Evolutionary conservation across 805 yeast genomes (phyloP).

Genomic region (Yarrowia deformans): DNA sequence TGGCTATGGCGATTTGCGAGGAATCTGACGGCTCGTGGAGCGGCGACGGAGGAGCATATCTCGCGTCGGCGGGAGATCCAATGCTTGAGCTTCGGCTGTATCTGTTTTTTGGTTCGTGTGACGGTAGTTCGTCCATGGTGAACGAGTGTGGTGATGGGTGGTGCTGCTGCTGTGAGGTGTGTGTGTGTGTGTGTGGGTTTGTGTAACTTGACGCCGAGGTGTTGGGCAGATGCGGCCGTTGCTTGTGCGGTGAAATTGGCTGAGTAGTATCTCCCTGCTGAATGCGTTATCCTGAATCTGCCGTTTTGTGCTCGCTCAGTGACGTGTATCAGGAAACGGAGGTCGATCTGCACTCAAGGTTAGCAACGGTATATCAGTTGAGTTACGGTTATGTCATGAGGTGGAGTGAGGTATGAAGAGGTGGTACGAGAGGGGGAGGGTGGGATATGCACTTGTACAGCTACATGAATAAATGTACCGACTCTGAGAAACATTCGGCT

Average conservation of each 20-base stretch:
- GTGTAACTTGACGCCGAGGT: background rate
- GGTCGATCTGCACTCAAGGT: slow-evolving; percentile 33
- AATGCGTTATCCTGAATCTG: background rate
- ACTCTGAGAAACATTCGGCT: too few relatives aligned
- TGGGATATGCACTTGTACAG: background rate
- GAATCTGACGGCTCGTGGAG: slow-evolving; percentile 20
- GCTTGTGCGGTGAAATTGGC: background rate
- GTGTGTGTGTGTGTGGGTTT: background rate
- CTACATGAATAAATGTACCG: background rate
- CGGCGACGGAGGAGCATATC: slow-evolving; percentile 35
- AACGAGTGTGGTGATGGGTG: background rate
- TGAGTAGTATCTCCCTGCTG: background rate
- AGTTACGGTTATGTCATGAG: slow-evolving; percentile 20
- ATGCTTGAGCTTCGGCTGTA: slow-evolving; percentile 19
- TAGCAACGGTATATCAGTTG: slow-evolving; percentile 25
- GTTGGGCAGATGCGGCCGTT: background rate
- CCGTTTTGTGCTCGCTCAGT: background rate
- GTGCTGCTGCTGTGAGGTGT: background rate
- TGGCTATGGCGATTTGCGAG: slow-evolving; percentile 31
- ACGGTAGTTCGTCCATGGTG: slow-evolving; percentile 30
- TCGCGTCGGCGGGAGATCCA: slow-evolving; percentile 29
- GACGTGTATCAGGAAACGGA: slow-evolving; percentile 15
- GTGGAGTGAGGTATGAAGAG: background rate
- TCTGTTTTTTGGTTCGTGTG: slow-evolving; percentile 36
- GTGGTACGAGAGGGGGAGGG: background rate